Percentiles rank a stretch among this genome's conserved stretches.
These are phyloP conservation scores for Termitomyces sp. DNA, from an alignment of 768 basidiomycete genomes.

Conservation along the genomic window DNA sequence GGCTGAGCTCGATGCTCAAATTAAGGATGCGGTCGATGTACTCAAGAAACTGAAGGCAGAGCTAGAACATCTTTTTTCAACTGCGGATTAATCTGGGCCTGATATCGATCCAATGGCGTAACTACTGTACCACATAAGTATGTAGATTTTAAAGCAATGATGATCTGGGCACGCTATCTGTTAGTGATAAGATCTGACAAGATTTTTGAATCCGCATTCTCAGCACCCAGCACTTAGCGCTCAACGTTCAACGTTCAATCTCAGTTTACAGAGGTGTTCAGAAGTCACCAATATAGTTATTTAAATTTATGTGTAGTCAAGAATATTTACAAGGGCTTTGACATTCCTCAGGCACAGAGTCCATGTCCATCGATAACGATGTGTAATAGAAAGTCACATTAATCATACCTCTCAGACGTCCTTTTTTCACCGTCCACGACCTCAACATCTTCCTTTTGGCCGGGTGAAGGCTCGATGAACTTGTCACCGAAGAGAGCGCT, in stretches of 20 bases:
- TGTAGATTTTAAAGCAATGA: background rate
- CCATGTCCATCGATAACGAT: too few relatives aligned
- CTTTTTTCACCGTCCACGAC: background rate
- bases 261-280: too few relatives aligned
- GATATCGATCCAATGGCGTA: background rate
- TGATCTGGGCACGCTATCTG: background rate
- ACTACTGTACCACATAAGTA: background rate
- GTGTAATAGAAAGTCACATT: too few relatives aligned
- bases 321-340: too few relatives aligned
- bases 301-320: too few relatives aligned
- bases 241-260: too few relatives aligned
- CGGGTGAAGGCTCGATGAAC: background rate
- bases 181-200: background rate
- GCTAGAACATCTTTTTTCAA: conserved; percentile 31
- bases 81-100: background rate
- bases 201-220: background rate
- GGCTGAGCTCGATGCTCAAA: conserved; percentile 58
- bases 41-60: conserved; percentile 68
- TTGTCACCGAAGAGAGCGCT: background rate
- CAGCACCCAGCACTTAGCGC: too few relatives aligned
- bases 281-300: too few relatives aligned
- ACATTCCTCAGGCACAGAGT: too few relatives aligned
- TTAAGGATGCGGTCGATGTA: conserved; percentile 57
- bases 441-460: background rate
- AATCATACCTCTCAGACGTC: background rate